These are phyloP conservation scores for Nitzschia palea DNA, from an alignment of 108 stramenopile genomes.

Conservation along the genomic window DNA sequence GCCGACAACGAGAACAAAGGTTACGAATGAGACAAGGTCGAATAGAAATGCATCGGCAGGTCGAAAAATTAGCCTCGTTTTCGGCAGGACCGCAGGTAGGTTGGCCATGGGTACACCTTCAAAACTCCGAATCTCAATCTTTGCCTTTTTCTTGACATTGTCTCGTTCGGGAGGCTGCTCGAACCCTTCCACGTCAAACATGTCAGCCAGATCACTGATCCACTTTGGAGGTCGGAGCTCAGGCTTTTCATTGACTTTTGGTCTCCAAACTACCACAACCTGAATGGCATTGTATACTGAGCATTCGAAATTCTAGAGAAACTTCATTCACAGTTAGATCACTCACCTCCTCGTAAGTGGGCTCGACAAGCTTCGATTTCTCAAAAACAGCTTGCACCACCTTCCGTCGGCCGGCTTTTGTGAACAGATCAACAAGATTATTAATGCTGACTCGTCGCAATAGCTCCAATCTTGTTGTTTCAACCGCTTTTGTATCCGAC, in stretches of 20 bases:
- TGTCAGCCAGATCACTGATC: constrained; percentile 64
- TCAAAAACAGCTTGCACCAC: constrained; percentile 54
- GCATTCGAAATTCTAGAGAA: no score
- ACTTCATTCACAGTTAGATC: no score
- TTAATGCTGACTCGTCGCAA: constrained; percentile 74
- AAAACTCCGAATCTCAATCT: constrained; percentile 68
- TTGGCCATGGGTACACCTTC: constrained; percentile 83
- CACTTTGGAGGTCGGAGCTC: constrained; percentile 48
- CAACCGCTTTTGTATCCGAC: neutral
- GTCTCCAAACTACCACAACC: constrained; percentile 72
- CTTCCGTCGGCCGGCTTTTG: constrained; percentile 45
- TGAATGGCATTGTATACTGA: no score
- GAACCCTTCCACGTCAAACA: constrained; percentile 70
- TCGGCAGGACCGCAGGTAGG: constrained; percentile 71
- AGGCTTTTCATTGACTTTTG: constrained; percentile 16
- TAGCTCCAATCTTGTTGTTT: constrained; percentile 43
- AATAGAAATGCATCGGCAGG: constrained; percentile 84
- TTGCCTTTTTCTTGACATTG: neutral
- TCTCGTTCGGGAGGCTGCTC: constrained; percentile 27
- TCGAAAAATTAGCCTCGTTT: constrained; percentile 74
- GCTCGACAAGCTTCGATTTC: constrained; percentile 70
- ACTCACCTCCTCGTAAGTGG: constrained; percentile 73
- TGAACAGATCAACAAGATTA: constrained; percentile 72
- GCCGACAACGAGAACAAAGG: constrained; percentile 55
- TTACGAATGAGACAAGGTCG: constrained; percentile 60